Base-by-base conservation (phyloP, 805 yeast genomes). In the Yarrowia yakushimensis region DNA sequence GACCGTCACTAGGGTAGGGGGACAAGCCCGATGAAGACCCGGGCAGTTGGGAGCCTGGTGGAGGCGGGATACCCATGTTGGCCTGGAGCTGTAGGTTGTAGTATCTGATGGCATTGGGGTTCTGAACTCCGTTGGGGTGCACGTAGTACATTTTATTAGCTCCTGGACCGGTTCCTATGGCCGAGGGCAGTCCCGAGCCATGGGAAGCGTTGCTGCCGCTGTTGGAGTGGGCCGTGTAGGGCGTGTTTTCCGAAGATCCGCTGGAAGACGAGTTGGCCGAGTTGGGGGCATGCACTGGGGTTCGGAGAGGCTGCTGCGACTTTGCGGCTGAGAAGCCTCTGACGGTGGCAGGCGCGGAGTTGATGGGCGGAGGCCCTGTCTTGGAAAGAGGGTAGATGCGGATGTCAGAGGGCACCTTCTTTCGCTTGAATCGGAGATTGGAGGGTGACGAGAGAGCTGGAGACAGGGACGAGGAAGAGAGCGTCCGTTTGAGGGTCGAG, bases 251-350 rank as follows among this genome's bases (percentile, higher is more conserved):
- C 4, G 61, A 34, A 13, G 59, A 52, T 7, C 59, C 57, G 4
- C 41, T 43, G 7, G 59, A 52, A 11, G 43, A 25, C 28, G 59
- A 52, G 43, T 52, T 52, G 43, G 59, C 59, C 43, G 59, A 52
- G 59, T 52, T 52, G 12, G 59, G 59, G 25, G 59, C 59, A 52
- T 52, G 59, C 23, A 52, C 59, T 30, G 59, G 59, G 31, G 59
- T 52, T 36, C 59, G 22, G 11, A 52, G 33, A 5, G 42, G 42
- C 31, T 31, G 43, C 13, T 52, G 59, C 17, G 39, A n/a, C 7
- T 52, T 43, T 9, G 57, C 13, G 15, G n/a, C 4, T 7, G 54
- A 33, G 31, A 52, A 52, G 33, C 18, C 33, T 12, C 59, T 30
- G 18, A 52, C 17, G 22, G 59, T 52, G 15, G 59, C 43, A 8